A percentile compares a stretch with the other conserved stretches of the same genome.
These are phyloP conservation scores for Starmerella geochares DNA, from an alignment of 805 yeast genomes.

Conservation along the genomic window DNA sequence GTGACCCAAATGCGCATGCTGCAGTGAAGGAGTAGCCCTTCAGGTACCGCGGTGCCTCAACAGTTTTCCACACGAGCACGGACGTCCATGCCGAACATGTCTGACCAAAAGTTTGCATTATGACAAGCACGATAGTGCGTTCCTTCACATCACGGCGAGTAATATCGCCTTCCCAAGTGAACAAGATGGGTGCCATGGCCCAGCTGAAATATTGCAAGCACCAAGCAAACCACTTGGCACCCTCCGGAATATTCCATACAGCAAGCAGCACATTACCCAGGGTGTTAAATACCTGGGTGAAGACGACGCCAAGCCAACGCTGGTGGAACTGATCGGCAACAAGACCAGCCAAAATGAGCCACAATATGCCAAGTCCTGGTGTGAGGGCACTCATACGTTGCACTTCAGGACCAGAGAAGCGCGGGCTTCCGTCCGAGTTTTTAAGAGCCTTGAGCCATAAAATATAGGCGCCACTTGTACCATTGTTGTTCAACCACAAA, in stretches of 20 bases:
- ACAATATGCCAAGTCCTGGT: conserved; percentile 48
- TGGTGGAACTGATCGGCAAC: conserved; percentile 42
- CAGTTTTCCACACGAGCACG: conserved; percentile 36
- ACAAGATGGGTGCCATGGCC: conserved; percentile 52
- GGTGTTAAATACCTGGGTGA: conserved; percentile 45
- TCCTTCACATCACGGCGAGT: conserved; percentile 45
- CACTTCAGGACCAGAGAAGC: conserved; percentile 29
- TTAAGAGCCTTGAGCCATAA: conserved; percentile 51
- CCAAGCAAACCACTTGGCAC: conserved; percentile 53
- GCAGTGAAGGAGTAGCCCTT: conserved; percentile 26
- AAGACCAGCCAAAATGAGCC: conserved; percentile 21
- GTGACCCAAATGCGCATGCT: conserved; percentile 18
- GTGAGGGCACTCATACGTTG: conserved; percentile 46
- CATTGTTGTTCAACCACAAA: conserved; percentile 49
- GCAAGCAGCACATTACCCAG: conserved; percentile 44
- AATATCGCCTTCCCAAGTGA: conserved; percentile 50
- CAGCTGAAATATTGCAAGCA: conserved; percentile 47
- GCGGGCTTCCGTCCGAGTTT: conserved; percentile 32
- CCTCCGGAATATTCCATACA: conserved; percentile 45
- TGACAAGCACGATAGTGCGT: conserved; percentile 42
- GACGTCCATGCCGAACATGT: conserved; percentile 46
- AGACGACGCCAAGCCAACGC: conserved; percentile 45
- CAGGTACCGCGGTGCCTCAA: conserved; percentile 26
- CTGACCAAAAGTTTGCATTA: conserved; percentile 45
- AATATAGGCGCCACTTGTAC: conserved; percentile 46